Percentiles rank a stretch among this genome's conserved stretches.
Evolutionary conservation across 1,284 basidiomycete genomes (phyloP).

Genomic region (Vanrija sp.): DNA sequence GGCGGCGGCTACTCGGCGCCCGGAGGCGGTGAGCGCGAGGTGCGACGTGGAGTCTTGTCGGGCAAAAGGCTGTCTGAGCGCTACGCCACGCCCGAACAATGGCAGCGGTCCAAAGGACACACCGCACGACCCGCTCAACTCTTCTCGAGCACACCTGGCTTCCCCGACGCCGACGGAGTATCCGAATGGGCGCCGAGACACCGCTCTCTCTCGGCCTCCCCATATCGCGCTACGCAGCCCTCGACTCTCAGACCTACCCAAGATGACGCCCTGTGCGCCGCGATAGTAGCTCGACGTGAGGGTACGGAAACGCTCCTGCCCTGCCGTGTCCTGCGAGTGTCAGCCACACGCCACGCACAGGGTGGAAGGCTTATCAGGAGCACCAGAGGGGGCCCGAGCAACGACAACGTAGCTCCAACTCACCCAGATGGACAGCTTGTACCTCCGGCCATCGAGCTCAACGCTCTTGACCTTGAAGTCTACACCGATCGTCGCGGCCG

Average conservation of each 20-base stretch:
- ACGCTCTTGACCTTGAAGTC: constrained; percentile 56
- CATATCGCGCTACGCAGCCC: not conserved
- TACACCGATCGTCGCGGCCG: constrained; percentile 76
- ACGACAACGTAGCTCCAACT: constrained; percentile 5
- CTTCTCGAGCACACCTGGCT: no score
- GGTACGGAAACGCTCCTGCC: constrained; percentile 95
- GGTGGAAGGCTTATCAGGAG: no score
- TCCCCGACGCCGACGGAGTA: no score
- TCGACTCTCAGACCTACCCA: constrained; percentile 56
- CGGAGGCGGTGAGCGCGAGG: not conserved
- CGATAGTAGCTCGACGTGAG: constrained; percentile 98
- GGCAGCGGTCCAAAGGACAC: not conserved
- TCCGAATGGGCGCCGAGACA: no score
- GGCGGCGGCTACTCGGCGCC: no score
- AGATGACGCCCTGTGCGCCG: constrained; percentile 61
- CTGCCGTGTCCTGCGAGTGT: constrained; percentile 73
- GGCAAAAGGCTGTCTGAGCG: not conserved
- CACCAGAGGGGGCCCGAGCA: not conserved
- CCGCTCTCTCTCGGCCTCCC: no score
- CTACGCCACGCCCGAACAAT: no score
- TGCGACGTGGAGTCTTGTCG: no score
- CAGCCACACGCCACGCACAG: no score
- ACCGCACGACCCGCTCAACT: not conserved
- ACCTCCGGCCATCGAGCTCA: constrained; percentile 51
- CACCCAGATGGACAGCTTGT: constrained; percentile 58